Evolutionary conservation across 2,329 filamentous ascomycete species (phyloP).

Genomic region (Grosmannia clavigera): DNA sequence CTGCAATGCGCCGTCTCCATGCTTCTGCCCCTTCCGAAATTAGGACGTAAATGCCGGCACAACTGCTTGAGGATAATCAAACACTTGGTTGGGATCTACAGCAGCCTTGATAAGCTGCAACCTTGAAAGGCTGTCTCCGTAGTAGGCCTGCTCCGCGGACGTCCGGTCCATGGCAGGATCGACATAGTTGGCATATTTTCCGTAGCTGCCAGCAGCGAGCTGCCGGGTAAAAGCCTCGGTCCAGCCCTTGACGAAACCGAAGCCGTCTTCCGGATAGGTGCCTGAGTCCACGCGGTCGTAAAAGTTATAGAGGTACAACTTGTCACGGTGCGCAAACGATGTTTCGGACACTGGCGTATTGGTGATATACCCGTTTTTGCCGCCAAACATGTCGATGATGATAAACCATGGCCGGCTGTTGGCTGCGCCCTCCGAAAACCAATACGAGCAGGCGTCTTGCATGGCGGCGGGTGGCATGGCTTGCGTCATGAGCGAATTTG

Average conservation of each 20-base stretch:
- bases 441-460: slow-evolving; percentile 17
- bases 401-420: slow-evolving; percentile 20
- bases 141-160: slow-evolving; percentile 37
- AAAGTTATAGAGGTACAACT: slow-evolving; percentile 38
- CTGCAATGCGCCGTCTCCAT: too few relatives aligned
- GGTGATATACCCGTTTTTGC: slow-evolving; percentile 24
- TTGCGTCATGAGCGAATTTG: slow-evolving; percentile 17
- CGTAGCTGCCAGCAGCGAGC: slow-evolving; percentile 24
- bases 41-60: slow-evolving; percentile 7
- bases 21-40: too few relatives aligned
- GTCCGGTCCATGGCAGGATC: slow-evolving; percentile 33
- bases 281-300: slow-evolving; percentile 24
- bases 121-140: slow-evolving; percentile 24
- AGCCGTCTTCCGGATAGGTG: slow-evolving; percentile 23
- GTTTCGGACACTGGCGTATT: slow-evolving; percentile 16
- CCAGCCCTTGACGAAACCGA: slow-evolving; percentile 28
- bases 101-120: slow-evolving; percentile 26
- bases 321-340: slow-evolving; percentile 28
- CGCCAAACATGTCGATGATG: slow-evolving; percentile 23
- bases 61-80: slow-evolving; percentile 26
- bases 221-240: slow-evolving; percentile 21
- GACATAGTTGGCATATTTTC: slow-evolving; percentile 41
- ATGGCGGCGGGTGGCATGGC: slow-evolving; percentile 15
- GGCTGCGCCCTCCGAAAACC: slow-evolving; percentile 11
- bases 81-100: slow-evolving; percentile 27